Conservation (phyloP, 2,329 filamentous ascomycete species). For the Colletotrichum sp. region DNA sequence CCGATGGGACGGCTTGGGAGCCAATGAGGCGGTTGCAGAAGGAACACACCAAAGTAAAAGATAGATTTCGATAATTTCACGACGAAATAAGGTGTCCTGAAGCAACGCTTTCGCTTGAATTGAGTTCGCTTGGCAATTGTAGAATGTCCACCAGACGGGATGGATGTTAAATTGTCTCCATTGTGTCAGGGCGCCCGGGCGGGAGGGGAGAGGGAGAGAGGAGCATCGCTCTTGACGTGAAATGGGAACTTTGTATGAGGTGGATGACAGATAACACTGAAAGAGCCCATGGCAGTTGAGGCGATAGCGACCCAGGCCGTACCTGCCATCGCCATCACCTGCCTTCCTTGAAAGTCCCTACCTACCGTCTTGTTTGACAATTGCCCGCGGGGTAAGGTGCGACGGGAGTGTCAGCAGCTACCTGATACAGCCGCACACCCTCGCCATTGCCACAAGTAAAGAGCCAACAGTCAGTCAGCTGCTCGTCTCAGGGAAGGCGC, state of each 20-base stretch:
- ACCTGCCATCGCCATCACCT: neutral
- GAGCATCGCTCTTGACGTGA: neutral
- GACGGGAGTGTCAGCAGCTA: neutral
- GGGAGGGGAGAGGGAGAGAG: neutral
- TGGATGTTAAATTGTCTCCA: neutral
- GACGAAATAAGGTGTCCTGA: neutral
- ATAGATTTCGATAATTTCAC: neutral
- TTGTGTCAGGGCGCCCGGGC: neutral
- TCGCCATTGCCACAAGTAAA: neutral
- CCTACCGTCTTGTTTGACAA: neutral
- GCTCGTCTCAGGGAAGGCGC: neutral
- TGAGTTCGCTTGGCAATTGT: conserved; percentile 2
- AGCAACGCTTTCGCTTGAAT: neutral
- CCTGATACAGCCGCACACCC: neutral
- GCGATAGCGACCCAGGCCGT: neutral
- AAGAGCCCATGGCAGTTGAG: neutral
- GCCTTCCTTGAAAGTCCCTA: neutral
- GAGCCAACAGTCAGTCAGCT: neutral
- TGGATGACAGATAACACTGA: neutral
- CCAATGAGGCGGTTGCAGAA: neutral
- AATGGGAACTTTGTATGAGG: neutral
- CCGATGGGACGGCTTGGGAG: neutral
- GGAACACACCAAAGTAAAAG: neutral
- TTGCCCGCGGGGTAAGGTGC: neutral
- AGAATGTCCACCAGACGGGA: neutral